A percentile compares a stretch with the other conserved stretches of the same genome.
These are phyloP conservation scores for Rhizoclosmatium globosum DNA, from an alignment of 192 early-diverging fungal species.

Conservation along the genomic window DNA sequence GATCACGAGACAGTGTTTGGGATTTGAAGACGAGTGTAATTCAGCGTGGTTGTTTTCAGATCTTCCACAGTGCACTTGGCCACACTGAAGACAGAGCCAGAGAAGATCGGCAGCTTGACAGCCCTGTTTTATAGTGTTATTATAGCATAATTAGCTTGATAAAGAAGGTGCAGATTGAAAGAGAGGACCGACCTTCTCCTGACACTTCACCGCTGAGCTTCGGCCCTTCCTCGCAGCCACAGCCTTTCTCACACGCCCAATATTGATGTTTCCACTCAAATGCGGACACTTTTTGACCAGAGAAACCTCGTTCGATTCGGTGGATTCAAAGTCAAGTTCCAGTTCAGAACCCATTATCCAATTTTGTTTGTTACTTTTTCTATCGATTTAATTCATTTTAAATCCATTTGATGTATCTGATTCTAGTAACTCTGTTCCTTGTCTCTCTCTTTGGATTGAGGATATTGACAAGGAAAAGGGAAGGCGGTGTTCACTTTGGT, in stretches of 20 bases:
- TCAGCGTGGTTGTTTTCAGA: constrained; percentile 46
- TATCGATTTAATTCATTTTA: too few species aligned
- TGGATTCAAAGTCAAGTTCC: too few species aligned
- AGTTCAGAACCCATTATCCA: too few species aligned
- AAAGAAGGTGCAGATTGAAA: not conserved
- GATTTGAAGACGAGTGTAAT: constrained; percentile 29
- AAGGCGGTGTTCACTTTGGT: too few species aligned
- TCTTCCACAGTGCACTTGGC: constrained; percentile 43
- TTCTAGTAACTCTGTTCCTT: too few species aligned
- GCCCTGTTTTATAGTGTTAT: too few species aligned
- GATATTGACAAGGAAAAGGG: too few species aligned
- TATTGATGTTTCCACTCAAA: not conserved
- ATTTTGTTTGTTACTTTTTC: too few species aligned
- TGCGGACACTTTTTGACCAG: not conserved
- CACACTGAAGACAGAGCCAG: constrained; percentile 55
- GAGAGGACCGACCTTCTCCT: not conserved
- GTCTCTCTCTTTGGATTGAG: too few species aligned
- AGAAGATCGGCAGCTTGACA: constrained; percentile 10
- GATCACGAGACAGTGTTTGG: constrained; percentile 41
- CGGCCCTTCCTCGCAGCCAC: not conserved
- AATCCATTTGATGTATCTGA: too few species aligned
- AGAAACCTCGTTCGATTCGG: too few species aligned
- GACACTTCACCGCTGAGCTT: not conserved
- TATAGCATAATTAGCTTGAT: not conserved
- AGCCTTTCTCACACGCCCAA: not conserved